Evolutionary conservation across 2,329 filamentous ascomycete genomes (phyloP), one percentile per base, ranked within the genome.

Genomic region (Cladosporium sp.): DNA sequence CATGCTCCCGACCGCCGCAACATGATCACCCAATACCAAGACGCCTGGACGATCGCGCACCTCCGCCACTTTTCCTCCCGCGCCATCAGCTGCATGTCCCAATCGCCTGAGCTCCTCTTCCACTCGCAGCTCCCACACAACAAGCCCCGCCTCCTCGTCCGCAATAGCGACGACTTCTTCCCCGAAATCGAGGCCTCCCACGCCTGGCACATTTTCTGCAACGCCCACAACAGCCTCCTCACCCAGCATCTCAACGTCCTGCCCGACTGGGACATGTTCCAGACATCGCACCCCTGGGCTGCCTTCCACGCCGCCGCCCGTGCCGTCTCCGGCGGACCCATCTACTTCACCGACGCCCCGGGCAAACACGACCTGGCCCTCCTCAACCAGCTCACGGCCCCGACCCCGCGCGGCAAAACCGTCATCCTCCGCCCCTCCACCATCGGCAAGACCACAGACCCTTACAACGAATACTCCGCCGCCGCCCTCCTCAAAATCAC

Each of bases 201-300:
- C 57, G 82, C 91, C 0, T 98, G 93, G 92, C 93, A 98, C 68
- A 80, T 97, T 34, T 98, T 95, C 76, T 83, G 86, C 58, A 98
- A 97, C 65, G 92, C 92, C 0, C 87, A 96, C 70, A 96, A 95
- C 66, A 78, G 82, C 32, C 76, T 97, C 0, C 75, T 97, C 11
- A 91, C 86, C 2, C 84, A 89, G 57, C 85, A 93, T 63, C 76
- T 97, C 32, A 95, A 96, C 60, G 81, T 89, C 1, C 72, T 97
- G 1, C 92, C 93, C 0, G 91, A 96, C 68, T 86, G 83, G 83
- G 83, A 86, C 63, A 86, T 86, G 83, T 86, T 86, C 63, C 83
- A 86, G 62, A 85, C 83, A 1, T 75, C 73, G 16, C 82, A 85
- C 59, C 72, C 77, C 1, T 95, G 88, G 67, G 87, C 86, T 0